phyloP scores from a whole-genome alignment of 2,329 filamentous ascomycete species.

The Chrysoporthe cubensis region DNA sequence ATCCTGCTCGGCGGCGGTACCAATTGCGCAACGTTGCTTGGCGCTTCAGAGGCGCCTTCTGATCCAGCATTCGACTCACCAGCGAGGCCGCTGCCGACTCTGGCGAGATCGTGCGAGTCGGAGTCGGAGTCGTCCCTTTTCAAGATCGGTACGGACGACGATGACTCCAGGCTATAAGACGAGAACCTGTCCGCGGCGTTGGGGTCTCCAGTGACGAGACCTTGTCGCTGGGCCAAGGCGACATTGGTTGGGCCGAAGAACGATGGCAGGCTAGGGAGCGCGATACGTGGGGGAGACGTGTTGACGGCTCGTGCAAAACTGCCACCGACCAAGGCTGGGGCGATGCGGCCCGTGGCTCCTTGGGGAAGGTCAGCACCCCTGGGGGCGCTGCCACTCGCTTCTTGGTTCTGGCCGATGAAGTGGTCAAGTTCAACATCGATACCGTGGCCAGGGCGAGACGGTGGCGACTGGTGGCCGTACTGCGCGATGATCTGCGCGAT shows the following conservation, averaged over 20 bases:
- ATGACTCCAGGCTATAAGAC: background rate
- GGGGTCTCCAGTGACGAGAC: no score
- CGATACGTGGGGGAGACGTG: conserved; percentile 4
- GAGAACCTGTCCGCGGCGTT: background rate
- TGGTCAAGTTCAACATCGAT: conserved; percentile 1
- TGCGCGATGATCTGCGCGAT: conserved; percentile 40
- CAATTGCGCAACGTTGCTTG: conserved; percentile 11
- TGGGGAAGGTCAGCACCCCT: background rate
- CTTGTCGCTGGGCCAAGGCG: background rate
- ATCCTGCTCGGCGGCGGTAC: conserved; percentile 19
- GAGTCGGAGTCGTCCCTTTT: background rate
- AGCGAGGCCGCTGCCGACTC: conserved; percentile 7
- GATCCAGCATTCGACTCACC: background rate
- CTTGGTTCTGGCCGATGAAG: background rate
- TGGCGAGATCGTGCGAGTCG: conserved; percentile 6
- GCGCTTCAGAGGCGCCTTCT: background rate
- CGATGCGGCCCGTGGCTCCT: background rate
- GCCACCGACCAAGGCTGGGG: background rate
- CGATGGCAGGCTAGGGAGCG: conserved; percentile 8
- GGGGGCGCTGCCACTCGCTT: background rate
- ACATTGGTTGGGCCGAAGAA: background rate
- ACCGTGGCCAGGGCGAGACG: conserved; percentile 14
- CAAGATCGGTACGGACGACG: background rate
- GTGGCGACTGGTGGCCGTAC: conserved; percentile 31
- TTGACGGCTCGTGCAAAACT: background rate